Base-by-base conservation (phyloP, 2,329 filamentous ascomycete species). In the Colletotrichum sp. region DNA sequence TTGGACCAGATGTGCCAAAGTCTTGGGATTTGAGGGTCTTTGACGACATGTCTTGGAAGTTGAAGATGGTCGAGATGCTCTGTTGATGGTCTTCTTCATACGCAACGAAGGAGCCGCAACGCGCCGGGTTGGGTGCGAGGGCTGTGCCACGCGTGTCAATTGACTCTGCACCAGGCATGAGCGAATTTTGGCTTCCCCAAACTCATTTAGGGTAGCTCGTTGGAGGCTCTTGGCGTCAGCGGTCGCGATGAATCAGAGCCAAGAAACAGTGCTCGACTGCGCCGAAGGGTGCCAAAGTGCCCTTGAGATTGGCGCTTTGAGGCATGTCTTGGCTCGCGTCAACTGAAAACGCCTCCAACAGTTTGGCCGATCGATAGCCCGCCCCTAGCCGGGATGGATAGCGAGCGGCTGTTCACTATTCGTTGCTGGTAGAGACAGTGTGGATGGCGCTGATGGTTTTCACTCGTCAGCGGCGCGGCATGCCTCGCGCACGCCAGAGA, bases 361-460 rank as follows among this genome's bases (percentile, higher is more conserved):
- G 70, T 73, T 63, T 69, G 57, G 44, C 73, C 65, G 70, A 76
- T 34, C 8, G 44, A 65, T 69, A 73, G 70, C 69, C 73, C 73
- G 64, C 65, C 18, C 24, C 57, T 69, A 76, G 59, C 70, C 70
- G 64, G 59, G n/a, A 55, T 32, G 9, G 68, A 36, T 39, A 55
- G 6, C 62, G 72, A 75, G 62, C 52, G 62, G 21, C 39, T 39
- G 28, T 49, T 21, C n/a, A 57, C n/a, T 15, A 34, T 57, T 55
- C 32, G 34, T 26, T 57, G 69, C 12, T 21, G 65, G 15, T 24
- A 69, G n/a, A 44, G 26, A 39, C 16, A 60, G 44, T 7, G n/a
- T 36, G 34, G 72, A 34, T 4, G 65, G 30, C n/a, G 26, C 63
- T 55, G 69, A 62, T 72, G 28, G 44, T n/a, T 18, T 21, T 63